Percentiles rank a stretch among this genome's conserved stretches.
phyloP scores from a whole-genome alignment of 129 eudicot species.

The Pittosporum tobira region DNA sequence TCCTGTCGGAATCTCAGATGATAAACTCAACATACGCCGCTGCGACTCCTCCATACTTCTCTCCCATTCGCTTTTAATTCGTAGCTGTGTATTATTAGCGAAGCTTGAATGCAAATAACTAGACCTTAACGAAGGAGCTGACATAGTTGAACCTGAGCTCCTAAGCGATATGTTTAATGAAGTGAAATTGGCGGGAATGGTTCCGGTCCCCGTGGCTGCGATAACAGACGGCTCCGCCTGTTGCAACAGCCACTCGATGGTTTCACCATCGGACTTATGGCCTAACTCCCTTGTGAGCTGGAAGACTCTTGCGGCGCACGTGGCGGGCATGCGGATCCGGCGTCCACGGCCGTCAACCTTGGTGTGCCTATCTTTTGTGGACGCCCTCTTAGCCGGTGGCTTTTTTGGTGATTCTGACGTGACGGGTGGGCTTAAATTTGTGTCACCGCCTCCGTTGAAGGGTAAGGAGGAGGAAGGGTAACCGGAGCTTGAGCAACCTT shows the following conservation, averaged over 20 bases:
- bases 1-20: not conserved
- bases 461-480: not conserved
- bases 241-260: constrained; percentile 53
- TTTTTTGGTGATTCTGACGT: constrained; percentile 15
- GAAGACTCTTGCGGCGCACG: constrained; percentile 68
- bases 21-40: constrained; percentile 4
- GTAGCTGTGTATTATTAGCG: constrained; percentile 4
- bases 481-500: constrained; percentile 21
- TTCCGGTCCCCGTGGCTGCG: constrained; percentile 77
- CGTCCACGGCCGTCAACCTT: constrained; percentile 70
- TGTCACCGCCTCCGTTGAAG: not conserved
- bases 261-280: constrained; percentile 54
- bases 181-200: constrained; percentile 63
- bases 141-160: constrained; percentile 49
- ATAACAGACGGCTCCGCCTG: constrained; percentile 72
- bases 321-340: constrained; percentile 72
- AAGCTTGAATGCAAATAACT: constrained; percentile 19
- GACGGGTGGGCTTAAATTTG: not conserved
- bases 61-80: constrained; percentile 13
- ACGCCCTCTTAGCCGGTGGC: constrained; percentile 33
- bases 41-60: constrained; percentile 11
- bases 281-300: constrained; percentile 60
- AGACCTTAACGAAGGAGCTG: constrained; percentile 33
- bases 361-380: constrained; percentile 58
- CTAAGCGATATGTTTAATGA: constrained; percentile 48